Base-by-base conservation (phyloP, 805 yeast genomes). In the Kodamaea kakaduensis region DNA sequence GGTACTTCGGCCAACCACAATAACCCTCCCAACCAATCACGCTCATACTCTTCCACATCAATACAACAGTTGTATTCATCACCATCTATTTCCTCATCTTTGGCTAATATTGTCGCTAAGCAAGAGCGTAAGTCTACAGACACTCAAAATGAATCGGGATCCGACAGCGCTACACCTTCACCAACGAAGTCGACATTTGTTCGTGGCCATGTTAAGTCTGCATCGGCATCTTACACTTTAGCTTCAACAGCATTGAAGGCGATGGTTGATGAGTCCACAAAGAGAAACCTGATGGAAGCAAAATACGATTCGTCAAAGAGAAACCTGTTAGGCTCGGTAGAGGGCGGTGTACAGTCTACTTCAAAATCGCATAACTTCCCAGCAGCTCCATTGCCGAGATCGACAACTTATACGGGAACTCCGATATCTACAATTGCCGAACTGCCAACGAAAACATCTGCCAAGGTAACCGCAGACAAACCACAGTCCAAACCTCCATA, bases 161-260 rank as follows among this genome's bases (percentile, higher is more conserved):
- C 44, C 20, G 14, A 52, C 17, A 35, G 29, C 19, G 19, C 62
- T 6, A 51, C 64, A 5, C 40, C 50, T 4, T 51, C 61, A 5
- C 54, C 56, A 10, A 41, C 50, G 9, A 52, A 50, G 17, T 5
- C 29, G 17, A 23, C 39, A n/a, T 45, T 25, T 25, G 39, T 36
- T 3, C 50, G 56, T 31, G 61, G 64, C 8, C 67, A 60, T 36
- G 32, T 55, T 10, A 57, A 59, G 43, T 46, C 67, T n/a, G 51
- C 64, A 5, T 54, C 63, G 3, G 41, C 56, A 25, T 52, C 64
- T 5, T 61, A 69, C 40, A 65, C 78, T 1, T 64, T 84, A 2
- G 89, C 87, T 3, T 76, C 84, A 23, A 51, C 69, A 42, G 89
- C 83, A 7, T 62, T 83, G 40, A 84, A 81, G 51, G 88, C 88